Percentiles rank a stretch among this genome's conserved stretches.
Evolutionary conservation across 371 early-diverging fungal genomes (phyloP).

Genomic region (Mortierella polycephala): DNA sequence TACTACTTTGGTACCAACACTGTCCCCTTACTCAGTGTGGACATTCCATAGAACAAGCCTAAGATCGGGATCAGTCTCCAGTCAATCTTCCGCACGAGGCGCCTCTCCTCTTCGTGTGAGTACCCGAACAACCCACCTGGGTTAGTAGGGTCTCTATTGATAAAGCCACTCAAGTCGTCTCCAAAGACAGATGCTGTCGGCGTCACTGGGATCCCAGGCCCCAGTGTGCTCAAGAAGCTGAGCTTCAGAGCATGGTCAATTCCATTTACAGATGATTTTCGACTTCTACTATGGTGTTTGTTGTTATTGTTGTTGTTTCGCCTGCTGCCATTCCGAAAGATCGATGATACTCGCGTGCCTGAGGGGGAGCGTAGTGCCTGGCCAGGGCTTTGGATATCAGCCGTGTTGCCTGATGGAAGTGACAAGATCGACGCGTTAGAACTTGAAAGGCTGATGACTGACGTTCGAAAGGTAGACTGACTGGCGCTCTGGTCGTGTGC

Average conservation of each 20-base stretch:
- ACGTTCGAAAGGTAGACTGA: constrained; percentile 3
- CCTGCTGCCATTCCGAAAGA: not conserved
- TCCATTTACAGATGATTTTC: constrained; percentile 16
- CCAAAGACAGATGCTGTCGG: constrained; percentile 47
- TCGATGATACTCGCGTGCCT: constrained; percentile 5
- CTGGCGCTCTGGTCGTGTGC: not conserved
- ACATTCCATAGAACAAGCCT: constrained; percentile 43
- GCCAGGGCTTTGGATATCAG: not conserved
- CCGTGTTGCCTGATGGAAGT: not conserved
- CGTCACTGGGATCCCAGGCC: constrained; percentile 40
- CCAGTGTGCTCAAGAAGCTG: constrained; percentile 37
- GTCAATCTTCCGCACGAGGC: constrained; percentile 50
- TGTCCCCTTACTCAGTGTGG: constrained; percentile 33
- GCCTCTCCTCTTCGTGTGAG: constrained; percentile 39
- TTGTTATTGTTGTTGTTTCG: not conserved
- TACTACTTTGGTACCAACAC: not conserved
- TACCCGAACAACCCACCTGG: constrained; percentile 43
- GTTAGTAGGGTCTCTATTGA: constrained; percentile 16
- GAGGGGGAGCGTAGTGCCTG: constrained; percentile 1
- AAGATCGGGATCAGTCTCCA: constrained; percentile 48
- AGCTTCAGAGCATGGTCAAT: constrained; percentile 37
- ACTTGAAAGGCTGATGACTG: constrained; percentile 1
- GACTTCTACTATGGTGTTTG: not conserved
- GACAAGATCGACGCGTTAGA: not conserved
- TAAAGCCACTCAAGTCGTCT: constrained; percentile 26